Evolutionary conservation across 768 basidiomycete species (phyloP), one percentile per base, ranked within the genome.

Genomic region (Phylloporus arenicola): DNA sequence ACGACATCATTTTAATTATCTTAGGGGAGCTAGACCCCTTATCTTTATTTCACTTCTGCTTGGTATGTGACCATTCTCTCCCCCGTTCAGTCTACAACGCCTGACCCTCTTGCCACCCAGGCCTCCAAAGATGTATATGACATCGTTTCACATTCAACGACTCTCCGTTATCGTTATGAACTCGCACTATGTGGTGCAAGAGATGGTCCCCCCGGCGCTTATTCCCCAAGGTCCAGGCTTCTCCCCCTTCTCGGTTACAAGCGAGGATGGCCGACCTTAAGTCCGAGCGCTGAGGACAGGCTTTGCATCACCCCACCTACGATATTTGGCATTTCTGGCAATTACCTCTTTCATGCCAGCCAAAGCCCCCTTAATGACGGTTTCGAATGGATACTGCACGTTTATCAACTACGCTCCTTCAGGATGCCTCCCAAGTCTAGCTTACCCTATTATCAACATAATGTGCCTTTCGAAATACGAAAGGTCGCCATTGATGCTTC

Each of bases 341-440:
- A 61, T 54, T 64, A 66, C 51, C 59, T 68, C 50, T 68, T 64
- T 57, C 66, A 68, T 50, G 66, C 62, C 22, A 69, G 60, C 55
- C 67, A 69, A 47, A 68, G 55, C 40, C 60, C 61, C 53, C 51
- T 64, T 45, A 55, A 65, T 49, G 62, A 68, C n/a, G 55, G 56
- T 22, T 69, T 64, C 41, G 57, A 64, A 54, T 68, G 68, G 66
- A 52, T 61, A 25, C 50, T 68, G 10, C 66, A 68, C 38, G 56
- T 68, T 49, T 68, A 69, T 51, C 60, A 68, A n/a, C 45, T 68
- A 38, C 66, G 66, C 47, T 68, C 66, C 25, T 66, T 68, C 45
- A 61, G 66, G 44, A 60, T 53, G 53, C 53, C 50, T 1, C 65
- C 57, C 34, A 52, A 54, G 45, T 40, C 61, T 51, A 60, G 49